Evolutionary conservation across 2,329 filamentous ascomycete genomes (phyloP).

Genomic region (Massarina eburnea): DNA sequence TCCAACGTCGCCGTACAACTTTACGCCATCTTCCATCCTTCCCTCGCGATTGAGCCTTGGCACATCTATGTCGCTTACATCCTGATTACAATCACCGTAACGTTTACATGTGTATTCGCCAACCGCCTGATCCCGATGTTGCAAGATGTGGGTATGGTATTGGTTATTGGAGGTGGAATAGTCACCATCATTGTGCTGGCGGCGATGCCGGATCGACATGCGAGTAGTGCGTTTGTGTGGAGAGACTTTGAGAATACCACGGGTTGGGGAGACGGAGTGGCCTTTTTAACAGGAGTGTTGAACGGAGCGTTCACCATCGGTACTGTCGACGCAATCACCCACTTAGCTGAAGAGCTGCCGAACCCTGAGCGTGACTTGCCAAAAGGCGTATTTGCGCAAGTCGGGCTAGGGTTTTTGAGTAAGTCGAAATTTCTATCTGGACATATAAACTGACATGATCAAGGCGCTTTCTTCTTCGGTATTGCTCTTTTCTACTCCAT

Average conservation of each 20-base stretch:
- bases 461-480: slow-evolving; percentile 25
- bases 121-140: slow-evolving; percentile 55
- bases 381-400: slow-evolving; percentile 30
- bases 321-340: slow-evolving; percentile 57
- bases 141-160: slow-evolving; percentile 54
- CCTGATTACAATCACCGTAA: slow-evolving; percentile 46
- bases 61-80: slow-evolving; percentile 50
- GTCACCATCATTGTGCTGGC: slow-evolving; percentile 56
- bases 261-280: slow-evolving; percentile 55
- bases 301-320: slow-evolving; percentile 69
- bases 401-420: slow-evolving; percentile 26
- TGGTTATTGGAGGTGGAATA: slow-evolving; percentile 55
- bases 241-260: slow-evolving; percentile 44
- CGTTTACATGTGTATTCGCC: slow-evolving; percentile 46
- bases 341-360: slow-evolving; percentile 57
- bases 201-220: slow-evolving; percentile 51
- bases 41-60: slow-evolving; percentile 17
- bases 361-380: slow-evolving; percentile 31
- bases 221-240: slow-evolving; percentile 44
- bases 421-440: not conserved
- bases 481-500: slow-evolving; percentile 53
- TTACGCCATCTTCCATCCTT: slow-evolving; percentile 19
- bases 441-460: not conserved
- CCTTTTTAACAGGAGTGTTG: slow-evolving; percentile 64
- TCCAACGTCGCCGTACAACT: slow-evolving; percentile 17